A percentile compares a stretch with the other conserved stretches of the same genome.
phyloP scores from a whole-genome alignment of 805 yeast species.

The Candida chilensis region DNA sequence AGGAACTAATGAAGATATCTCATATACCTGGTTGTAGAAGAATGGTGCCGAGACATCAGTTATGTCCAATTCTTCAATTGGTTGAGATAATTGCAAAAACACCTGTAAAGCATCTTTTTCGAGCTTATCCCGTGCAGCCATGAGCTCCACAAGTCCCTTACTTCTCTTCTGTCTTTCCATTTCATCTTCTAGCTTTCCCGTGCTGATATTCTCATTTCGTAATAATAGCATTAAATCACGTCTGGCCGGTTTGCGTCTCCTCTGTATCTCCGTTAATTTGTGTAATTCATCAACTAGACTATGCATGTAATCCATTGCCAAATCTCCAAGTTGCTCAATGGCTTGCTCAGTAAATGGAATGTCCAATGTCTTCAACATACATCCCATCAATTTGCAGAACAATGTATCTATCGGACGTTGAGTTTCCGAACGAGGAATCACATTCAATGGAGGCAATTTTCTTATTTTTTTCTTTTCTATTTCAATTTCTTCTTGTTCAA shows the following conservation, averaged over 20 bases:
- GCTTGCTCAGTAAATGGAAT: slow-evolving; percentile 15
- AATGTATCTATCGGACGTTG: slow-evolving; percentile 15
- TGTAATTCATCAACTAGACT: slow-evolving; percentile 32
- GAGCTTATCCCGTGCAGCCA: background rate
- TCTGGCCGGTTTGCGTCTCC: slow-evolving; percentile 46
- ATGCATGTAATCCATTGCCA: slow-evolving; percentile 18
- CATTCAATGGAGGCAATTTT: no score
- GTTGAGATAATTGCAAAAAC: slow-evolving; percentile 1
- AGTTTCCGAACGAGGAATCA: background rate
- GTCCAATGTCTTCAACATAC: slow-evolving; percentile 12
- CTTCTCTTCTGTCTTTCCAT: slow-evolving; percentile 6
- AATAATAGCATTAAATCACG: slow-evolving; percentile 40
- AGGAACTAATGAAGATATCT: slow-evolving; percentile 48
- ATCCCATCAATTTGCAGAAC: slow-evolving; percentile 16
- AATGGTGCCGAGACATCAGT: slow-evolving; percentile 38
- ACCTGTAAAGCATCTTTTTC: background rate
- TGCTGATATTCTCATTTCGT: slow-evolving; percentile 28
- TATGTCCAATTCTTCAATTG: slow-evolving; percentile 13
- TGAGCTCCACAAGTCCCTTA: no score
- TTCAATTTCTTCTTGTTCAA: no score
- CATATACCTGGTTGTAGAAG: slow-evolving; percentile 42
- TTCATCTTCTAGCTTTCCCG: slow-evolving; percentile 29
- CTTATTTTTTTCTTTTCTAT: no score
- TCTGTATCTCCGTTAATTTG: slow-evolving; percentile 46
- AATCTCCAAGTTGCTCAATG: slow-evolving; percentile 16